Conservation (phyloP, 495 filamentous ascomycete genomes). For the Talaromyces thailandensis region DNA sequence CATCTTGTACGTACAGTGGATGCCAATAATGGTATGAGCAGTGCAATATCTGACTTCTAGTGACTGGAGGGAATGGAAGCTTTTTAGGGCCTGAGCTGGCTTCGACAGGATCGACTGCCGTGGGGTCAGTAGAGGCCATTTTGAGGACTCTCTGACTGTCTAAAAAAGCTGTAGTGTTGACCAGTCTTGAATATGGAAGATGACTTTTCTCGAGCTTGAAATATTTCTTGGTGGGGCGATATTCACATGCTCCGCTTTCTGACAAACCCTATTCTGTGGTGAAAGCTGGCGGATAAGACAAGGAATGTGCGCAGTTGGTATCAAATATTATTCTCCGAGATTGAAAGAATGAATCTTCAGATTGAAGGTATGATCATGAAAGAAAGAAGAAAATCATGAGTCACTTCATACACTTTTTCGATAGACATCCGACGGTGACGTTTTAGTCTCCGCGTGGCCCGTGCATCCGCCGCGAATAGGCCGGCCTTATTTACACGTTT, state of each 20-base stretch:
- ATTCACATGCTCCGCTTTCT: neutral
- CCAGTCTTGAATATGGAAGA: neutral
- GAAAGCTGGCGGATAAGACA: neutral
- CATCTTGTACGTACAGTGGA: conserved; percentile 44
- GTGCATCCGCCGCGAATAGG: conserved; percentile 1
- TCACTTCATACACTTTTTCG: neutral
- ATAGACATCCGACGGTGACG: neutral
- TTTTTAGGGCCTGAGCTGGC: conserved; percentile 9
- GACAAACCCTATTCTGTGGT: neutral
- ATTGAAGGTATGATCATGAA: neutral
- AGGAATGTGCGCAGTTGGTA: neutral
- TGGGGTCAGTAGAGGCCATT: neutral
- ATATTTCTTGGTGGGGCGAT: neutral
- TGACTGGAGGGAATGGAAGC: conserved; percentile 74
- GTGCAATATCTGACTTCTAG: conserved; percentile 76
- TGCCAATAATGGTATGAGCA: conserved; percentile 95
- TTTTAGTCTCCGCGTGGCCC: conserved; percentile 4
- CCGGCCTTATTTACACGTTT: neutral
- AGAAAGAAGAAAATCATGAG: neutral
- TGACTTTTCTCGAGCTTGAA: neutral
- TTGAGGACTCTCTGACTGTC: neutral
- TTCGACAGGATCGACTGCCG: neutral
- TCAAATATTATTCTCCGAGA: neutral
- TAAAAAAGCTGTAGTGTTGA: neutral
- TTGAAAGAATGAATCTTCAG: neutral